Base-by-base conservation (phyloP, 805 yeast species). In the Cyberlindnera amylophila region DNA sequence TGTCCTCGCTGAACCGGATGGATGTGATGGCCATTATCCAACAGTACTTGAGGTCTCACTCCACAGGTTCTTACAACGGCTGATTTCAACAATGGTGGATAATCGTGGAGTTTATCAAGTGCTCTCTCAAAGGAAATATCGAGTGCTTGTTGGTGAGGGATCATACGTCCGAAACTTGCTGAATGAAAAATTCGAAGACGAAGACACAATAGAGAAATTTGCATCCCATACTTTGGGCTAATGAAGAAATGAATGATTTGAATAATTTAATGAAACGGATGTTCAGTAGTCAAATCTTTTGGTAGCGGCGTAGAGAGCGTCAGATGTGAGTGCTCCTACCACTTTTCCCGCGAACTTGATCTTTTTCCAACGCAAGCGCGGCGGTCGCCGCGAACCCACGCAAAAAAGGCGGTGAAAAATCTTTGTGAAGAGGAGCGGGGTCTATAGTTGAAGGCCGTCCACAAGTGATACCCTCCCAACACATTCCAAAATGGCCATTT, bases 401-500 rank as follows among this genome's bases (percentile, higher is more conserved):
- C 47, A 44, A 44, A 42, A 42, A 42, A 42, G 32, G 32, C 24
- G 24, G 45, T 44, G 48, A 44, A 44, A 44, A 44, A 44, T 44
- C 48, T 44, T 44, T 40, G 42, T 14, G n/a, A 28, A 13, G 32
- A n/a, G 23, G 15, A 13, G 12, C 14, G 12, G 26, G 21, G 18
- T 15, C 32, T 16, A 8, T 28, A 5, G 14, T 4, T 11, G 18
- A 14, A 9, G 19, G 31, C n/a, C 7, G 6, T 14, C 12, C 18
- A 8, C 18, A 13, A 39, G 32, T 15, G 34, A 41, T 41, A 41
- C 39, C 44, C 36, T 13, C 15, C 27, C 29, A 29, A 23, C 2
- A 26, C 38, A 37, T 15, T 4, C 9, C 34, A 44, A 44, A 41
- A 44, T 44, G 48, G 99, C 98, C 76, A 89, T 93, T 82, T 76